Evolutionary conservation across 2,329 filamentous ascomycete genomes (phyloP), one percentile per base, ranked within the genome.

Genomic region (Achaetomium macrosporum): DNA sequence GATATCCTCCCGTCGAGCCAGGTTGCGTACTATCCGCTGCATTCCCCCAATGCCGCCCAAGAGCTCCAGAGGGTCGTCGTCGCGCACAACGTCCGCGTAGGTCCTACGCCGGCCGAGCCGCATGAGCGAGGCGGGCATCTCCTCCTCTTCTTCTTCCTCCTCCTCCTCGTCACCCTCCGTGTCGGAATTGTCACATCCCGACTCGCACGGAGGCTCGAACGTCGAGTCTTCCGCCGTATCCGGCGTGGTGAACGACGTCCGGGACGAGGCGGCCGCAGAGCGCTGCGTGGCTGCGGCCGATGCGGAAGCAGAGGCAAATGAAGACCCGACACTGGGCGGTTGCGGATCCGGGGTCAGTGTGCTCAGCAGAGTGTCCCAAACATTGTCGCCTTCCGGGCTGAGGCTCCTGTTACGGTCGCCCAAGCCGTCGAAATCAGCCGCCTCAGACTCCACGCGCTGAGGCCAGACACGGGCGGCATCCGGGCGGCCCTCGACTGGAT

Each of bases 341-440:
- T 88, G 85, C 15, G 86, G 83, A 66, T 96, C 90, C 0, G 89
- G 88, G 0, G 87, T 85, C 56, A 96, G 79, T 0, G 88, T 95
- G 7, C 80, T 85, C 53, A 90, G 74, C 49, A 96, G 82, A 3
- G 84, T 89, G 55, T 92, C 86, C 91, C 91, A 96, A 1, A 76
- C 75, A 46, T 78, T 76, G 57, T 82, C 78, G 37, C 73, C 76
- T 50, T 86, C 85, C 1, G 86, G 85, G 64, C 85, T 90, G n/a
- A 89, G 72, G 67, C 90, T 95, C 61, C 90, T 83, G 57, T 89
- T 82, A 54, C 90, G 86, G 69, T 96, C 90, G 36, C 90, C 90
- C 15, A 96, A 78, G 4, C 90, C 90, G 68, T 95, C 85, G 1
- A 86, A 17, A 11, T 44, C 47, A 30, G 47, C 6, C 9, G 12